Evolutionary conservation across 129 eudicot genomes (phyloP), one percentile per base, ranked within the genome.

Genomic region (Cynara cardunculus): DNA sequence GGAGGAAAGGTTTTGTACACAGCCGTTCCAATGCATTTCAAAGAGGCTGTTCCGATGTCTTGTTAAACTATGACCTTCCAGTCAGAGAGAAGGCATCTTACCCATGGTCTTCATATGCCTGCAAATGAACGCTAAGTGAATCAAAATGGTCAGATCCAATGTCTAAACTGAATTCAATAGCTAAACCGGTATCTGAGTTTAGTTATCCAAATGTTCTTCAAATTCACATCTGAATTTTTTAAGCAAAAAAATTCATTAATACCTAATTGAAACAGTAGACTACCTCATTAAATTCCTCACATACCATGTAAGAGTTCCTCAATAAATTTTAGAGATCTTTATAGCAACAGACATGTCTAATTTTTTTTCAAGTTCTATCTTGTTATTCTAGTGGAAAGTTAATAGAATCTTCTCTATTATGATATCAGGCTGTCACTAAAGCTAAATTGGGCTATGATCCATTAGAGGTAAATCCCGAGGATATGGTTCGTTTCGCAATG

Each of bases 401-500:
- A 49, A 49, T 31, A 24, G 12, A 65, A 2, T 25, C 28, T 30
- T 75, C 16, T 84, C 6, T 13, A 69, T 65, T 19, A 64, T 82
- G 44, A 28, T 84, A 71, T 81, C 81, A 95, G 99, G 97, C 99
- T 85, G 99, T 95, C 79, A 95, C 99, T 37, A 95, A 92, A 85
- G 97, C 97, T 25, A 95, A 95, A 81, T 80, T 95, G 89, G 99
- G 99, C 24, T 95, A 95, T 79, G 97, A 95, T 77, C 99, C 99
- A 12, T 69, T 95, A 85, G 99, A 95, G 86, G 99, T 96, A 83
- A 96, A 96, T 84, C 99, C 99, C 5, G 99, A 96, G 85, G 99
- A 96, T 83, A 96, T 96, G 99, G 99, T 96, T 88, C 93, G 97
- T 30, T 96, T 81, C 56, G 99, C 99, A 13, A 96, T 72, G 90